phyloP scores from a whole-genome alignment of 306 rosid species.

The Cucurbita pepo region DNA sequence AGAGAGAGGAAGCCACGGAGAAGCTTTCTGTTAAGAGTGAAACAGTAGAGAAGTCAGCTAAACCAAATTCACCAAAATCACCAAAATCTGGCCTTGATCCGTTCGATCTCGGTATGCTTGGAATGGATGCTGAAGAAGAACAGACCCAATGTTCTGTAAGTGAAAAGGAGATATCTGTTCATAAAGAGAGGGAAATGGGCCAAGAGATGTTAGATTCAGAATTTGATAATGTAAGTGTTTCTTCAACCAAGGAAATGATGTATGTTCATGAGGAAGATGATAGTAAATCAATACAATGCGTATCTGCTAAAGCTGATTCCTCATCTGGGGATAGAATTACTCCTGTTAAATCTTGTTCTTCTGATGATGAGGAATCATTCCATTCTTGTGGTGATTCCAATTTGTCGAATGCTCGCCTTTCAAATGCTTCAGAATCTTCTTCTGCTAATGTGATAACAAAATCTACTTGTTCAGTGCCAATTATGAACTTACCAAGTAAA shows the following conservation, averaged over 20 bases:
- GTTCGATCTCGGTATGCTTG: constrained; percentile 49
- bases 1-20: constrained; percentile 35
- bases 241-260: constrained; percentile 49
- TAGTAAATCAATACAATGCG: constrained; percentile 25
- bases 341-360: constrained; percentile 26
- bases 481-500: constrained; percentile 2
- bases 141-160: constrained; percentile 24
- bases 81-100: constrained; percentile 50
- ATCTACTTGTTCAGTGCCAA: constrained; percentile 4
- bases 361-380: constrained; percentile 62
- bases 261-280: constrained; percentile 41
- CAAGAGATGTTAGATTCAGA: constrained; percentile 15
- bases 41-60: constrained; percentile 22
- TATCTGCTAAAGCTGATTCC: constrained; percentile 18
- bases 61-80: background rate
- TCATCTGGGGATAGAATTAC: constrained; percentile 18
- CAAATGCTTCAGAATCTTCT: constrained; percentile 56
- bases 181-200: constrained; percentile 4
- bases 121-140: constrained; percentile 62
- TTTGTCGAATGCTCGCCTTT: constrained; percentile 45
- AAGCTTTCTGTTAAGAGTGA: constrained; percentile 24
- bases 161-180: constrained; percentile 6
- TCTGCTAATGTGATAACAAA: constrained; percentile 20
- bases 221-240: constrained; percentile 25
- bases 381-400: constrained; percentile 73